These are phyloP conservation scores for Annulohypoxylon moriforme DNA, from an alignment of 495 filamentous ascomycete genomes.

Conservation along the genomic window DNA sequence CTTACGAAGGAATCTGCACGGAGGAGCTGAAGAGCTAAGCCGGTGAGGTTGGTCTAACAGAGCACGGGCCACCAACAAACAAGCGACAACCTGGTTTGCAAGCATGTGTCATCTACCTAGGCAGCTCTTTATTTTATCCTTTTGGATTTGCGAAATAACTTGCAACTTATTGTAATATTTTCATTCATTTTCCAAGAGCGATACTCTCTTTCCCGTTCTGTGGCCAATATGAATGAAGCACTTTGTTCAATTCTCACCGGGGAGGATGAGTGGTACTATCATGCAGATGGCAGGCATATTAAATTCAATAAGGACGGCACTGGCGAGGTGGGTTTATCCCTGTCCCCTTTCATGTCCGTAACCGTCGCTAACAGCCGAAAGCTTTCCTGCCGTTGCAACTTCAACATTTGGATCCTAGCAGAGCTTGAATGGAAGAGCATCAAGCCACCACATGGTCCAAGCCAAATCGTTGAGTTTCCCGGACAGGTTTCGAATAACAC, in stretches of 20 bases:
- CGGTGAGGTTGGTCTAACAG: background rate
- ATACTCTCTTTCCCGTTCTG: background rate
- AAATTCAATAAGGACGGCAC: conserved; percentile 48
- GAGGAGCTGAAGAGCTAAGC: background rate
- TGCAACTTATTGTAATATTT: too few relatives aligned
- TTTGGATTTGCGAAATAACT: too few relatives aligned
- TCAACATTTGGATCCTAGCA: conserved; percentile 41
- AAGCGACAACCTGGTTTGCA: too few relatives aligned
- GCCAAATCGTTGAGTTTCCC: conserved; percentile 6
- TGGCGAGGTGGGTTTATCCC: conserved; percentile 41
- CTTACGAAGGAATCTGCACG: background rate
- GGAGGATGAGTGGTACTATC: conserved; percentile 39
- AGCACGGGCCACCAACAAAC: background rate
- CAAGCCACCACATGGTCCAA: conserved; percentile 21
- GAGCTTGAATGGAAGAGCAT: conserved; percentile 46
- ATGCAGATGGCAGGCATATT: conserved; percentile 35
- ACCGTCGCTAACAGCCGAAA: conserved; percentile 31
- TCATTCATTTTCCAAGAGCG: background rate
- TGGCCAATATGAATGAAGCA: conserved; percentile 33
- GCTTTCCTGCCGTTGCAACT: conserved; percentile 43
- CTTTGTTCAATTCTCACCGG: conserved; percentile 46
- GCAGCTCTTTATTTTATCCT: background rate
- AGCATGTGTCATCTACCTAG: background rate
- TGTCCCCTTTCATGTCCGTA: background rate
- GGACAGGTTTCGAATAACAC: conserved; percentile 17